Conservation (phyloP, 768 basidiomycete genomes). For the Boletus pseudo-olivaceus region DNA sequence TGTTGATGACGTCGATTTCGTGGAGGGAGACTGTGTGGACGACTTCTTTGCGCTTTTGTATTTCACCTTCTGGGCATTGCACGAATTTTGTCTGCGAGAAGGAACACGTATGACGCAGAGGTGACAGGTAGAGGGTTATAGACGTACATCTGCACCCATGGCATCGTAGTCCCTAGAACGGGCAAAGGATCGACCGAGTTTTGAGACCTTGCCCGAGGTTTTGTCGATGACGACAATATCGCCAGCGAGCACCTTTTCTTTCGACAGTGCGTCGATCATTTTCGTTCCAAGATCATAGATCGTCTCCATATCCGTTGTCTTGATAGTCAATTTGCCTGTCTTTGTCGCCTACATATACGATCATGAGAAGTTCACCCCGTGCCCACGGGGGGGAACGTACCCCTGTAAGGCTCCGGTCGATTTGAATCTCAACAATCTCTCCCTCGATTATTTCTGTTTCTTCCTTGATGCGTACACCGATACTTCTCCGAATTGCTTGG, state of each 20-base stretch:
- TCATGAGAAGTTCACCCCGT: background rate
- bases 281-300: constrained; percentile 98
- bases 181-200: constrained; percentile 96
- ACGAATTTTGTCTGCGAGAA: constrained; percentile 87
- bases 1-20: constrained; percentile 99
- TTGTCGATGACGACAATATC: constrained; percentile 98
- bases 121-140: background rate
- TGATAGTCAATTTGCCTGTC: constrained; percentile 95
- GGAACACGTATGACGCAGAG: background rate
- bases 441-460: constrained; percentile 97
- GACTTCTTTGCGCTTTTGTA: constrained; percentile 96
- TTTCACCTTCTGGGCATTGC: constrained; percentile 96
- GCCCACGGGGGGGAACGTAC: constrained; percentile 41
- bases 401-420: constrained; percentile 94
- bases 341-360: constrained; percentile 73
- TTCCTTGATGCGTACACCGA: constrained; percentile 96
- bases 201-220: constrained; percentile 93
- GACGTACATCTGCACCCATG: constrained; percentile 94
- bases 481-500: constrained; percentile 92
- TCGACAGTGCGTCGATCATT: constrained; percentile 97
- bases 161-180: constrained; percentile 97
- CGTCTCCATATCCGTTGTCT: constrained; percentile 99
- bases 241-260: constrained; percentile 94
- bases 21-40: constrained; percentile 97
- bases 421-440: constrained; percentile 98